These are phyloP conservation scores for Leccinum subspadiceum DNA, from an alignment of 1,284 basidiomycete species.

Conservation along the genomic window DNA sequence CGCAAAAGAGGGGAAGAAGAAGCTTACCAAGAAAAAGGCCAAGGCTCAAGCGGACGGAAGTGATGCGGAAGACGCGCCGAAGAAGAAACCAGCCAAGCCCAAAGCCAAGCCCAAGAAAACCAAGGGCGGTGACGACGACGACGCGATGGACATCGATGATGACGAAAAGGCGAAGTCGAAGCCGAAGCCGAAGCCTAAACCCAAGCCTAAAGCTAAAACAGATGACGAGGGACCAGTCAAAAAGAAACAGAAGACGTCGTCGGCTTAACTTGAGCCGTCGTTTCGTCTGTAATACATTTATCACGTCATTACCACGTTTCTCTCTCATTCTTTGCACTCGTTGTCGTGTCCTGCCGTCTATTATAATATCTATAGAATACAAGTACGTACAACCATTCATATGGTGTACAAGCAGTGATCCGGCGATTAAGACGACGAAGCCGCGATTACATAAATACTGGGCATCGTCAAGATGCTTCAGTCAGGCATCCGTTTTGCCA, in stretches of 20 bases:
- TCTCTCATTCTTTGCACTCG: conserved; percentile 1
- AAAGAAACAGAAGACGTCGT: conserved; percentile 62
- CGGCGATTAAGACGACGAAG: conserved; percentile 6
- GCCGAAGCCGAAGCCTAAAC: conserved; percentile 47
- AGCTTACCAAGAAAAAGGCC: conserved; percentile 36
- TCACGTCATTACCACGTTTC: background rate
- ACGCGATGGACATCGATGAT: conserved; percentile 44
- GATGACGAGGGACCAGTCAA: conserved; percentile 60
- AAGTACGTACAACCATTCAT: conserved; percentile 21
- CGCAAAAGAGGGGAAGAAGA: conserved; percentile 43
- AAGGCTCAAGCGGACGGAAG: conserved; percentile 37
- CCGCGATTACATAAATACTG: conserved; percentile 1
- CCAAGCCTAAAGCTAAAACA: conserved; percentile 41
- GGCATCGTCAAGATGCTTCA: conserved; percentile 6
- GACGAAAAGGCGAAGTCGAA: conserved; percentile 38
- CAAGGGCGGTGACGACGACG: conserved; percentile 32
- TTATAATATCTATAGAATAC: conserved; percentile 27
- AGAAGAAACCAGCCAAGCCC: conserved; percentile 40
- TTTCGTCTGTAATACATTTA: background rate
- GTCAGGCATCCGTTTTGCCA: conserved; percentile 43
- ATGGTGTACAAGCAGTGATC: conserved; percentile 14
- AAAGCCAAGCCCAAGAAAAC: conserved; percentile 44
- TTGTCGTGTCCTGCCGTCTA: conserved; percentile 11
- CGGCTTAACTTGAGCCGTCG: conserved; percentile 22
- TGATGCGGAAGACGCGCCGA: conserved; percentile 44